Evolutionary conservation across 75 land plant species (phyloP).

Genomic region (Selaginella tamariscina): DNA sequence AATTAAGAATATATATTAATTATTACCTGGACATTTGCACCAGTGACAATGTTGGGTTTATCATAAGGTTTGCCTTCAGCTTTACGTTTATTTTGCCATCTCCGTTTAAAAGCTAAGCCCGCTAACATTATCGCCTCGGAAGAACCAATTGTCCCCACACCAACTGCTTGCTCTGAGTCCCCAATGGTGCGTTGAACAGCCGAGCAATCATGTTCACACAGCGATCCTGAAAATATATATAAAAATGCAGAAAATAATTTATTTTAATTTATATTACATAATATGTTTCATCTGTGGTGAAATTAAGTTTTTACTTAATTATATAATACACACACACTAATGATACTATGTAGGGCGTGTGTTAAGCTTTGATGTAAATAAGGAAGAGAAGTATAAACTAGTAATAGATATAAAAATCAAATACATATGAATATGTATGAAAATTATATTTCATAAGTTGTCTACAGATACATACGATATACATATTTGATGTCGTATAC

Average conservation of each 20-base stretch:
- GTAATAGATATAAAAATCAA: not conserved
- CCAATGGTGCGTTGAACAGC: constrained; percentile 38
- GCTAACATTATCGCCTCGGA: constrained; percentile 71
- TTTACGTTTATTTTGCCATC: constrained; percentile 53
- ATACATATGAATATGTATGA: too few relatives aligned
- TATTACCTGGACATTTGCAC: constrained; percentile 53
- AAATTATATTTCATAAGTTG: too few relatives aligned
- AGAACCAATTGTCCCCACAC: constrained; percentile 51
- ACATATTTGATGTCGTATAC: too few relatives aligned
- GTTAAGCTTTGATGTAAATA: too few relatives aligned
- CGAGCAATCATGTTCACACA: constrained; percentile 61
- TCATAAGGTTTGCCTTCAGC: constrained; percentile 48
- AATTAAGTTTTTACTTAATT: too few relatives aligned
- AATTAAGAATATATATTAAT: too few relatives aligned
- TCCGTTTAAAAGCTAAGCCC: constrained; percentile 58
- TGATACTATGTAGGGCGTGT: too few relatives aligned
- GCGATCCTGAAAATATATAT: constrained; percentile 35
- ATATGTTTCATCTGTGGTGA: too few relatives aligned
- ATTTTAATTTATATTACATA: too few relatives aligned
- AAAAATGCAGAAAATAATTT: too few relatives aligned
- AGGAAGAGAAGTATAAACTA: not conserved
- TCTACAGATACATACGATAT: too few relatives aligned
- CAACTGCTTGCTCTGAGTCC: constrained; percentile 40
- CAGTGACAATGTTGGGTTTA: constrained; percentile 51
- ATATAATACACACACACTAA: too few relatives aligned